phyloP scores from a whole-genome alignment of 2,329 filamentous ascomycete species.

The Monosporascus cannonballus region DNA sequence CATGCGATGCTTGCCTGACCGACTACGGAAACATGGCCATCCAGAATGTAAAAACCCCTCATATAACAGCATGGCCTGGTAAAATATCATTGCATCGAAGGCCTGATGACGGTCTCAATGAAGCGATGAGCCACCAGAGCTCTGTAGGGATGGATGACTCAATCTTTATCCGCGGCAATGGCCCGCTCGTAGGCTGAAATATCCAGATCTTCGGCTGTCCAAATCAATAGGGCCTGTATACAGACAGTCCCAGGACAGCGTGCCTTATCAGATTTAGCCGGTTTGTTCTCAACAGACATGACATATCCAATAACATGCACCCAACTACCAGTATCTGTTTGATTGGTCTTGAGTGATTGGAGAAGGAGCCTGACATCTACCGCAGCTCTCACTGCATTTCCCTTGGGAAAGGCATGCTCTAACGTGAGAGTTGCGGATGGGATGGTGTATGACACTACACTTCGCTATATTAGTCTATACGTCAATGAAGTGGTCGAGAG shows the following conservation, averaged over 20 bases:
- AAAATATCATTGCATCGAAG: no score
- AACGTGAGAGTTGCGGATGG: constrained; percentile 57
- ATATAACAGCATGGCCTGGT: background rate
- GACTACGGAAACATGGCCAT: no score
- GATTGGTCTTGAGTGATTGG: constrained; percentile 53
- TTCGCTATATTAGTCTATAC: constrained; percentile 25
- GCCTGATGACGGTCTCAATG: no score
- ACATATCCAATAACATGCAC: constrained; percentile 84
- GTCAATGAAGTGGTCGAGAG: constrained; percentile 5
- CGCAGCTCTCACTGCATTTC: constrained; percentile 39
- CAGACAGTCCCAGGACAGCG: constrained; percentile 22
- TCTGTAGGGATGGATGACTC: constrained; percentile 1
- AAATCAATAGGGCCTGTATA: constrained; percentile 72
- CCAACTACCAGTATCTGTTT: constrained; percentile 74
- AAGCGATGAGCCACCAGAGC: no score
- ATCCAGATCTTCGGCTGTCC: constrained; percentile 68
- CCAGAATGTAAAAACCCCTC: background rate
- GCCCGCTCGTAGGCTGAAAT: constrained; percentile 65
- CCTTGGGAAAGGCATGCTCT: constrained; percentile 57
- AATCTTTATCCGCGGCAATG: constrained; percentile 30
- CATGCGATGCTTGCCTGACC: no score
- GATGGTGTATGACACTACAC: constrained; percentile 46
- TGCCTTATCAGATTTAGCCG: constrained; percentile 4
- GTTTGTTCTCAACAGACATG: constrained; percentile 23
- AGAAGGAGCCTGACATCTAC: constrained; percentile 72